phyloP scores from a whole-genome alignment of 129 eudicot genomes.

The Pittosporum tobira region DNA sequence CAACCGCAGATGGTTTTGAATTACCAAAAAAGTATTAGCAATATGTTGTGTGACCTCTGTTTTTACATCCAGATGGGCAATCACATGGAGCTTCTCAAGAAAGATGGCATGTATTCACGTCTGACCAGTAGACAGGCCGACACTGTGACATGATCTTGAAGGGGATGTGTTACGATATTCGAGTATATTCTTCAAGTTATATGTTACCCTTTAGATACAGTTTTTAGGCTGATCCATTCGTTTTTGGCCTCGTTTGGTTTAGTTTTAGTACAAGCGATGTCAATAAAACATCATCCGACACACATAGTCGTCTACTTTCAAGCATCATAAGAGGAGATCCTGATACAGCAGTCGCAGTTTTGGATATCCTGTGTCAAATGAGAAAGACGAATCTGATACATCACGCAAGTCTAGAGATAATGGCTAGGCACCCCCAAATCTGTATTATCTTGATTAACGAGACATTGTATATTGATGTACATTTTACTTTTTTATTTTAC shows the following conservation, averaged over 20 bases:
- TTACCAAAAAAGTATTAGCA: background rate
- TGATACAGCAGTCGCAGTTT: background rate
- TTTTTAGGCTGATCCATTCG: background rate
- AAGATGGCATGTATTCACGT: constrained; percentile 84
- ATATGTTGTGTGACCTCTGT: background rate
- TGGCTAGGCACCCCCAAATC: no score
- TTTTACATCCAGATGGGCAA: constrained; percentile 63
- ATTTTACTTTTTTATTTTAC: no score
- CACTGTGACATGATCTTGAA: constrained; percentile 43
- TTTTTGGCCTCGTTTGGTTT: background rate
- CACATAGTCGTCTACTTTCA: background rate
- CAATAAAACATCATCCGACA: background rate
- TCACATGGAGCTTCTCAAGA: constrained; percentile 68
- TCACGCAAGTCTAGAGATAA: no score
- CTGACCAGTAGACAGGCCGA: constrained; percentile 78
- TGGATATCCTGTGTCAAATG: background rate
- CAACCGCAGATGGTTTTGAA: background rate
- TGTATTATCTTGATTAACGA: no score
- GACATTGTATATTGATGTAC: background rate
- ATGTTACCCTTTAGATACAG: background rate
- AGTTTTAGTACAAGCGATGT: background rate
- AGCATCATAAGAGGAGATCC: background rate
- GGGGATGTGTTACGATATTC: background rate
- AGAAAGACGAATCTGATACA: background rate
- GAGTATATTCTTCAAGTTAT: background rate